Conservation (phyloP, 352 stramenopile species). For the Phytophthora pisi region DNA sequence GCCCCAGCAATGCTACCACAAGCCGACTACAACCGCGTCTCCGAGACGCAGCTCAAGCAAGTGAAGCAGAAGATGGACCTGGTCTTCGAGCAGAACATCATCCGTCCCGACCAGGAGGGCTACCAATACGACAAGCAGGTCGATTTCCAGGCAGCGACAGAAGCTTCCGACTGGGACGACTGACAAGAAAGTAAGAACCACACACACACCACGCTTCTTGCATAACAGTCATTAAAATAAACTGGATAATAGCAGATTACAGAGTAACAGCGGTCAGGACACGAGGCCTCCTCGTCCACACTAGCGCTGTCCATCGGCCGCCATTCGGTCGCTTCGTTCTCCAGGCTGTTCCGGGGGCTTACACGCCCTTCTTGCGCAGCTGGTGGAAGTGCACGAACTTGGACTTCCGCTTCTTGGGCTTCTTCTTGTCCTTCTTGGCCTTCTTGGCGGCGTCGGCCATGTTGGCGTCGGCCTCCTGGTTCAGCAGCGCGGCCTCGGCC, state of each 20-base stretch:
- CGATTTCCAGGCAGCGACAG: constrained; percentile 47
- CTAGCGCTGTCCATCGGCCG: constrained; percentile 18
- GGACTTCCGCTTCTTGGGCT: constrained; percentile 68
- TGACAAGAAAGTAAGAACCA: neutral
- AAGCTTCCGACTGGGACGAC: constrained; percentile 71
- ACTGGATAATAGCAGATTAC: constrained; percentile 55
- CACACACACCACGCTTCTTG: constrained; percentile 2
- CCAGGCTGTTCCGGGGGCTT: constrained; percentile 29
- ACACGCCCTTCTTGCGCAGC: constrained; percentile 88
- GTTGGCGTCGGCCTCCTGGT: constrained; percentile 46
- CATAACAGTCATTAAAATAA: constrained; percentile 57
- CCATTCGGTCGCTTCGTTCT: constrained; percentile 23
- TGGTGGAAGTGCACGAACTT: constrained; percentile 90
- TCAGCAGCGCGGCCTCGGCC: constrained; percentile 56
- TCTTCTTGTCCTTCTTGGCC: constrained; percentile 65
- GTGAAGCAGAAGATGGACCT: constrained; percentile 78
- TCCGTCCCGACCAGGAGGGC: constrained; percentile 54
- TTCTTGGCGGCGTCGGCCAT: constrained; percentile 56
- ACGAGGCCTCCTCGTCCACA: neutral
- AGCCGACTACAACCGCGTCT: constrained; percentile 83
- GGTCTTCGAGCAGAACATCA: constrained; percentile 67
- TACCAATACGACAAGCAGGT: constrained; percentile 81
- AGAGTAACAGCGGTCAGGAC: constrained; percentile 33
- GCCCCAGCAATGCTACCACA: constrained; percentile 41
- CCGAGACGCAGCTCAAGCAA: constrained; percentile 68